Conservation (phyloP, 106 monocot species). For the Narthecium ossifragum region DNA sequence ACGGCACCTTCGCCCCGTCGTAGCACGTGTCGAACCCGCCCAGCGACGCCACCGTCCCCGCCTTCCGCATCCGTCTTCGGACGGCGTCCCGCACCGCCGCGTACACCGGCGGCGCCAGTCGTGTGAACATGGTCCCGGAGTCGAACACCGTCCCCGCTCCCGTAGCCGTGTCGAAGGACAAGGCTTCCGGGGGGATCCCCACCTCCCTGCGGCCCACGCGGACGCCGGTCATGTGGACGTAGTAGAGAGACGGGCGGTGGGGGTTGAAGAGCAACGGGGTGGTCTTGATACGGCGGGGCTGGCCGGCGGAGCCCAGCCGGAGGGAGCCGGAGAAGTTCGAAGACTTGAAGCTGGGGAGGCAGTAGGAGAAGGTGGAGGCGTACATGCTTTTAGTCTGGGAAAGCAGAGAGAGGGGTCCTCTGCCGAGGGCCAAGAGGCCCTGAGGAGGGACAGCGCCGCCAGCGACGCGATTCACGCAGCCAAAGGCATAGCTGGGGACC, state of each 20-base stretch:
- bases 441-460: slow-evolving; percentile 62
- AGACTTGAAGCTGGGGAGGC: slow-evolving; percentile 76
- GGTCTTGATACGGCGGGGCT: slow-evolving; percentile 59
- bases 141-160: slow-evolving; percentile 88
- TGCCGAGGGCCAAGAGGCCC: slow-evolving; percentile 86
- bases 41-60: slow-evolving; percentile 34
- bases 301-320: slow-evolving; percentile 61
- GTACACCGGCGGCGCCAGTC: slow-evolving; percentile 73
- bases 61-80: slow-evolving; percentile 48
- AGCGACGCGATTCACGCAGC: slow-evolving; percentile 26
- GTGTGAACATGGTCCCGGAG: slow-evolving; percentile 96
- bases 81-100: slow-evolving; percentile 65
- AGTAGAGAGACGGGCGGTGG: slow-evolving; percentile 73
- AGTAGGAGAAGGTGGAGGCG: slow-evolving; percentile 85
- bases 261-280: slow-evolving; percentile 79
- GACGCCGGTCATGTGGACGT: slow-evolving; percentile 67
- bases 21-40: slow-evolving; percentile 99
- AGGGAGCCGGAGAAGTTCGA: slow-evolving; percentile 94
- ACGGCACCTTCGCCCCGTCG: slow-evolving; percentile 31
- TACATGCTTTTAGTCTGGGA: slow-evolving; percentile 56
- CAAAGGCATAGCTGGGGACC: slow-evolving; percentile 46
- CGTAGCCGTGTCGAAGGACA: slow-evolving; percentile 64
- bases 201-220: slow-evolving; percentile 43
- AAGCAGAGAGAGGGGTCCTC: slow-evolving; percentile 60
- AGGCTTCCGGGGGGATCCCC: slow-evolving; percentile 29